Percentiles rank a stretch among this genome's conserved stretches.
These are phyloP conservation scores for Neostapfia colusana DNA, from an alignment of 176 grass and related monocot species.

Conservation along the genomic window DNA sequence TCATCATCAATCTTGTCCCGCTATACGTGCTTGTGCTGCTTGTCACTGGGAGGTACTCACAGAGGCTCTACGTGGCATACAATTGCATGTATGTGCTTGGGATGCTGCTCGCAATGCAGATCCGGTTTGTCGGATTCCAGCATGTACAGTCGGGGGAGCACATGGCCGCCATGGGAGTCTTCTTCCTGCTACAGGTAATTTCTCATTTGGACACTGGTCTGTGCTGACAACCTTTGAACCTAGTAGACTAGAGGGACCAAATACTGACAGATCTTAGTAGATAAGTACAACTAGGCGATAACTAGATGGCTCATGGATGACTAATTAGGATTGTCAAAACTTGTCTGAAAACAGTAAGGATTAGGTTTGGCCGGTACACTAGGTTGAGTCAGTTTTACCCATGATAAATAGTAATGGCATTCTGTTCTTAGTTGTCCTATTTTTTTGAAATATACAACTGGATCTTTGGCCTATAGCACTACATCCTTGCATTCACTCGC, in stretches of 20 bases:
- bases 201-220: too few relatives aligned
- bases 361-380: not conserved
- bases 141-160: too few relatives aligned
- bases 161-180: too few relatives aligned
- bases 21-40: too few relatives aligned
- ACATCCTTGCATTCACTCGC: not conserved
- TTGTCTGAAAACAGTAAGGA: not conserved
- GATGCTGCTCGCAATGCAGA: too few relatives aligned
- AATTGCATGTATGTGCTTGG: too few relatives aligned
- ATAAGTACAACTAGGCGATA: not conserved
- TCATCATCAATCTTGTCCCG: too few relatives aligned
- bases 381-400: not conserved
- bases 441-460: not conserved
- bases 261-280: not conserved
- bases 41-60: too few relatives aligned
- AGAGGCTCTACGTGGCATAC: too few relatives aligned
- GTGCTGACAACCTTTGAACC: too few relatives aligned
- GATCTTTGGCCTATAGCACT: not conserved
- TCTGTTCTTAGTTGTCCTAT: not conserved
- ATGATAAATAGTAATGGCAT: not conserved
- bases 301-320: not conserved
- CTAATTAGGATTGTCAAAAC: conserved; percentile 5
- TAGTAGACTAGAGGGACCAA: not conserved
- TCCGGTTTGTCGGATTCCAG: too few relatives aligned
- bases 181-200: too few relatives aligned